Conservation (phyloP, 768 basidiomycete genomes). For the Saitozyma sp. region DNA sequence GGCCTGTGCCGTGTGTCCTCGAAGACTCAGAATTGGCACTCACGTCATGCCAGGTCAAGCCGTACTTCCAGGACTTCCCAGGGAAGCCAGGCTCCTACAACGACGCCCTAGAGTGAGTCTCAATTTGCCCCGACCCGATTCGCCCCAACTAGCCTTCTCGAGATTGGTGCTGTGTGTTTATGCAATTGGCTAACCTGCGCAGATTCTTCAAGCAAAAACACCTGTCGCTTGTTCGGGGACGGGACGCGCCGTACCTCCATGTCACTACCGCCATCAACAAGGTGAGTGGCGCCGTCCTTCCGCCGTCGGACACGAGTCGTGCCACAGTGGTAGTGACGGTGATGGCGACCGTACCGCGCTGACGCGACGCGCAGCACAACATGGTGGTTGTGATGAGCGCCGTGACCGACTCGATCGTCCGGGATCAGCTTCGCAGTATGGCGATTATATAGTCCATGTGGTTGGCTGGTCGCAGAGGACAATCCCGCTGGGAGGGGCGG, state of each 20-base stretch:
- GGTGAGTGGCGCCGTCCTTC: slow-evolving; percentile 80
- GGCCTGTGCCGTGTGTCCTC: too few species aligned
- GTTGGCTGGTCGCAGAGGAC: too few species aligned
- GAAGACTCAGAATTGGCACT: too few species aligned
- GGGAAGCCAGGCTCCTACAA: slow-evolving; percentile 66
- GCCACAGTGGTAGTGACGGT: too few species aligned
- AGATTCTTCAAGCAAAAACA: slow-evolving; percentile 6
- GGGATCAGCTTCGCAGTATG: slow-evolving; percentile 35
- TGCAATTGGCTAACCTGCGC: slow-evolving; percentile 77
- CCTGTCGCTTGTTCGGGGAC: neutral
- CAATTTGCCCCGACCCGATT: slow-evolving; percentile 74
- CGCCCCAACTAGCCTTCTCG: slow-evolving; percentile 59
- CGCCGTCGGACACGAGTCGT: too few species aligned
- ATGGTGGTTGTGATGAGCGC: slow-evolving; percentile 86
- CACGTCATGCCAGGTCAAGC: slow-evolving; percentile 62
- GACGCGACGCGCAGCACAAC: slow-evolving; percentile 57
- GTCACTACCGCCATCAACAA: slow-evolving; percentile 61
- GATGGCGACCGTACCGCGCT: too few species aligned
- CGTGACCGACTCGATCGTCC: slow-evolving; percentile 46
- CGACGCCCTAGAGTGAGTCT: slow-evolving; percentile 86
- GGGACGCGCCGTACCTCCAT: slow-evolving; percentile 10
- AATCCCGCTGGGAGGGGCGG: too few species aligned
- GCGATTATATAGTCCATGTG: slow-evolving; percentile 23
- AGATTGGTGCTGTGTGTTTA: slow-evolving; percentile 50
- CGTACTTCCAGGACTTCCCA: slow-evolving; percentile 87